These are phyloP conservation scores for Verruconis gallopava DNA, from an alignment of 2,329 filamentous ascomycete species.

Conservation along the genomic window DNA sequence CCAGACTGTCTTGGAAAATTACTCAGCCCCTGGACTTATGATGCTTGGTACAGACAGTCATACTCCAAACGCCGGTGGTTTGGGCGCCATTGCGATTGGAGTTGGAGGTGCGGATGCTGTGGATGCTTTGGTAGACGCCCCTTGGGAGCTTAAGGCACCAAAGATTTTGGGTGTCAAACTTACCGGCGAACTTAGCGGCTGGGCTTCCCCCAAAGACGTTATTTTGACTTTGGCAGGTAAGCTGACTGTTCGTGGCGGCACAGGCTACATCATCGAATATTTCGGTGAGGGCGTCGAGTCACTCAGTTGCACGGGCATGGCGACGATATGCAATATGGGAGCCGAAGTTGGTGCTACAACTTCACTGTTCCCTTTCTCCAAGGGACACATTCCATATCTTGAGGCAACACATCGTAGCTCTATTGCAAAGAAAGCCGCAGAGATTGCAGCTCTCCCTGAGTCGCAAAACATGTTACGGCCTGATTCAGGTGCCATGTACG, in stretches of 20 bases:
- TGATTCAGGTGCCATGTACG: slow-evolving; percentile 74
- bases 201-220: slow-evolving; percentile 91
- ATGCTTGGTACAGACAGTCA: slow-evolving; percentile 98
- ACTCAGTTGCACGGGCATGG: slow-evolving; percentile 85
- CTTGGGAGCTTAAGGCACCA: slow-evolving; percentile 95
- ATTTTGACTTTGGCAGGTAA: slow-evolving; percentile 82
- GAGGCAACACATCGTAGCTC: slow-evolving; percentile 64
- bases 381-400: slow-evolving; percentile 74
- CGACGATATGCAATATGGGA: slow-evolving; percentile 87
- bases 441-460: slow-evolving; percentile 44
- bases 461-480: slow-evolving; percentile 57
- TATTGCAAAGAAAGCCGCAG: slow-evolving; percentile 52
- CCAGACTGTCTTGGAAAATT: slow-evolving; percentile 96
- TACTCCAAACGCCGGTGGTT: slow-evolving; percentile 90
- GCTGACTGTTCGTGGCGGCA: slow-evolving; percentile 81
- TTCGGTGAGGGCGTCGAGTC: slow-evolving; percentile 81
- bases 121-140: slow-evolving; percentile 87
- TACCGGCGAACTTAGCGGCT: slow-evolving; percentile 71
- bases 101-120: slow-evolving; percentile 96
- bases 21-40: slow-evolving; percentile 92
- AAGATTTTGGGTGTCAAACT: slow-evolving; percentile 78
- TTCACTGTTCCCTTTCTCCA: slow-evolving; percentile 85
- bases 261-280: slow-evolving; percentile 90
- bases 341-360: slow-evolving; percentile 88
- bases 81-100: slow-evolving; percentile 89